A percentile compares a stretch with the other conserved stretches of the same genome.
These are phyloP conservation scores for Ciborinia camelliae DNA, from an alignment of 2,329 filamentous ascomycete species.

Conservation along the genomic window DNA sequence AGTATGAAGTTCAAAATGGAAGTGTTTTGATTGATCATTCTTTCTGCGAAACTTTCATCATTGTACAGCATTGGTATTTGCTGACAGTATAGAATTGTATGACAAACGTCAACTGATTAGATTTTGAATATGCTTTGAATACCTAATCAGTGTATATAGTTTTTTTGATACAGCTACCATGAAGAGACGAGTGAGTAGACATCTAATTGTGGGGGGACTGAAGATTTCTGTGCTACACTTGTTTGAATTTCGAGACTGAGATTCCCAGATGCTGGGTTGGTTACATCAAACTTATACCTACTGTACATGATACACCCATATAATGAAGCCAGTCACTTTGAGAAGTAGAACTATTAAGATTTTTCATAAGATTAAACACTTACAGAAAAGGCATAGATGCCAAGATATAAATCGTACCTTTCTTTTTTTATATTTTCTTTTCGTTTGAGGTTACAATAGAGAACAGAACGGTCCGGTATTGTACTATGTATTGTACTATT, in stretches of 20 bases:
- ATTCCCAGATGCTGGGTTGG: neutral
- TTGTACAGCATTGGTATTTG: slow-evolving; percentile 8
- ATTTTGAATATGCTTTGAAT: neutral
- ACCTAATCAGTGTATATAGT: neutral
- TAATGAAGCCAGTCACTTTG: neutral
- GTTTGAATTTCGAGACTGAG: neutral
- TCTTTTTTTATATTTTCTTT: neutral
- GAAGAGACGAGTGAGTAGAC: neutral
- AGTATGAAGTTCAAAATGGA: neutral
- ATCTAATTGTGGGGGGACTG: neutral
- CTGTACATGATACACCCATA: too few relatives aligned
- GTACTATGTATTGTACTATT: slow-evolving; percentile 8
- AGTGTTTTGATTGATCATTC: neutral
- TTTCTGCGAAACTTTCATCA: neutral
- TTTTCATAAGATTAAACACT: neutral
- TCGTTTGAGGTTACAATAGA: slow-evolving; percentile 2
- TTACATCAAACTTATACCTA: too few relatives aligned
- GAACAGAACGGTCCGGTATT: slow-evolving; percentile 3
- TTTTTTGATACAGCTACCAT: neutral
- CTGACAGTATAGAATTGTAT: neutral
- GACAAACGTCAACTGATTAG: slow-evolving; percentile 14
- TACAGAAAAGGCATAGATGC: neutral
- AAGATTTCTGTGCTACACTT: neutral
- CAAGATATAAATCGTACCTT: neutral
- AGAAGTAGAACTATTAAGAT: neutral